phyloP scores from a whole-genome alignment of 2,329 filamentous ascomycete species.

The Nectriaceae sp. region DNA sequence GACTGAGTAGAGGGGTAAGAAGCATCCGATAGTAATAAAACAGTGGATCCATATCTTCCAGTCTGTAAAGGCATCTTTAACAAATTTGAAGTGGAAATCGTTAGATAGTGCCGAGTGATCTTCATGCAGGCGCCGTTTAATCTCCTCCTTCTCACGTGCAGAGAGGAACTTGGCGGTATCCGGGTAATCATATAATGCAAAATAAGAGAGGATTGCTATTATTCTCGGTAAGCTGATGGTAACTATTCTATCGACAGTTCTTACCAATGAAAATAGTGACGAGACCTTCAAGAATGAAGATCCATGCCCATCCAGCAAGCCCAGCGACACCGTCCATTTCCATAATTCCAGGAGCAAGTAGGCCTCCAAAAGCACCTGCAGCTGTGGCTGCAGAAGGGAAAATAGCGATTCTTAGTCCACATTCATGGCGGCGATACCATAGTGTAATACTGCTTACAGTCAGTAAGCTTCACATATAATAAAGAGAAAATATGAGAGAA shows the following conservation, averaged over 20 bases:
- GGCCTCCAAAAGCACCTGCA: slow-evolving; percentile 63
- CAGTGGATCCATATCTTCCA: slow-evolving; percentile 60
- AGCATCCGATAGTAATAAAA: slow-evolving; percentile 61
- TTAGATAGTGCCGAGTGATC: slow-evolving; percentile 52
- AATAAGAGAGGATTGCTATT: slow-evolving; percentile 48
- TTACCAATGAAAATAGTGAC: slow-evolving; percentile 53
- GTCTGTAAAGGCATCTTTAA: slow-evolving; percentile 58
- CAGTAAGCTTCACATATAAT: background rate
- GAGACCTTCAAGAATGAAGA: slow-evolving; percentile 71
- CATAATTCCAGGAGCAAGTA: slow-evolving; percentile 60
- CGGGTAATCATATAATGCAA: slow-evolving; percentile 62
- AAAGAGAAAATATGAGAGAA: slow-evolving; percentile 2
- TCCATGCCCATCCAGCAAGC: slow-evolving; percentile 73
- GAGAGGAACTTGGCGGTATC: slow-evolving; percentile 51
- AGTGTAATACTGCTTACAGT: slow-evolving; percentile 51
- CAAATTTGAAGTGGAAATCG: slow-evolving; percentile 57
- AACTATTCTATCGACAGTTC: no score
- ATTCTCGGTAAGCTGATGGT: no score
- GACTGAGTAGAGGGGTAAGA: slow-evolving; percentile 41
- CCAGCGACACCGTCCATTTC: slow-evolving; percentile 55
- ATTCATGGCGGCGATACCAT: slow-evolving; percentile 63
- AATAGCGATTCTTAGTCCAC: slow-evolving; percentile 61
- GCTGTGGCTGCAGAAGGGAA: slow-evolving; percentile 60
- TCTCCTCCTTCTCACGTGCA: slow-evolving; percentile 43
- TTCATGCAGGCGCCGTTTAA: slow-evolving; percentile 44